These are phyloP conservation scores for Dactylellina haptotyla DNA, from an alignment of 2,329 filamentous ascomycete genomes.

Conservation along the genomic window DNA sequence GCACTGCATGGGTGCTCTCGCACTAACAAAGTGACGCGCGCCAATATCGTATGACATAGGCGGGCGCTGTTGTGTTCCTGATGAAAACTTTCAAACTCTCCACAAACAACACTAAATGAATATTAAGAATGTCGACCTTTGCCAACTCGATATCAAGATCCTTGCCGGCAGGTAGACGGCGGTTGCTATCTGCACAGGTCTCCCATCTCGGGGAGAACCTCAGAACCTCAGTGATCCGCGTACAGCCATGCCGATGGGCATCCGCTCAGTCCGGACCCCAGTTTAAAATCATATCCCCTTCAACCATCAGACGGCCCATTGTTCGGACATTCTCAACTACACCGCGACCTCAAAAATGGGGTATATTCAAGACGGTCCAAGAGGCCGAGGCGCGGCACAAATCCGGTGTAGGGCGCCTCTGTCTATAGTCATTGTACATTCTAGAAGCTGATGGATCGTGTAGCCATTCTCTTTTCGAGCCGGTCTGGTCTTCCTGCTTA, in stretches of 20 bases:
- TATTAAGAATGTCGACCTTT: slow-evolving; percentile 31
- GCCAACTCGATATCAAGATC: slow-evolving; percentile 38
- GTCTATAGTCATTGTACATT: slow-evolving; percentile 4
- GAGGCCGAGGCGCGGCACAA: slow-evolving; percentile 64
- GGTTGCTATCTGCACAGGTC: not conserved
- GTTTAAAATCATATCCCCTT: too few species aligned
- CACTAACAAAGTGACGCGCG: too few species aligned
- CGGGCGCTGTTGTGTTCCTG: not conserved
- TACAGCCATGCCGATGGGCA: not conserved
- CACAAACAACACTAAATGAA: slow-evolving; percentile 42
- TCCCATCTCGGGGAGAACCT: slow-evolving; percentile 2
- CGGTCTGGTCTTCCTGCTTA: slow-evolving; percentile 82
- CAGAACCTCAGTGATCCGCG: not conserved
- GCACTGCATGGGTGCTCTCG: too few species aligned
- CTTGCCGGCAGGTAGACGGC: not conserved
- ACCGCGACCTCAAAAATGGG: slow-evolving; percentile 34
- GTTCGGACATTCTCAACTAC: slow-evolving; percentile 37
- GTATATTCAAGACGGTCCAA: slow-evolving; percentile 62
- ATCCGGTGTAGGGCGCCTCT: slow-evolving; percentile 62
- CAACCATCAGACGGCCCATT: too few species aligned
- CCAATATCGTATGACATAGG: slow-evolving; percentile 35
- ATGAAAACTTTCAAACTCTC: slow-evolving; percentile 28
- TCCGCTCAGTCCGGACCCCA: slow-evolving; percentile 1
- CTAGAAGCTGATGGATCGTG: slow-evolving; percentile 22
- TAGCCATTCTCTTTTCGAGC: slow-evolving; percentile 95